phyloP scores from a whole-genome alignment of 805 yeast genomes.

The Saturnispora galanensis region DNA sequence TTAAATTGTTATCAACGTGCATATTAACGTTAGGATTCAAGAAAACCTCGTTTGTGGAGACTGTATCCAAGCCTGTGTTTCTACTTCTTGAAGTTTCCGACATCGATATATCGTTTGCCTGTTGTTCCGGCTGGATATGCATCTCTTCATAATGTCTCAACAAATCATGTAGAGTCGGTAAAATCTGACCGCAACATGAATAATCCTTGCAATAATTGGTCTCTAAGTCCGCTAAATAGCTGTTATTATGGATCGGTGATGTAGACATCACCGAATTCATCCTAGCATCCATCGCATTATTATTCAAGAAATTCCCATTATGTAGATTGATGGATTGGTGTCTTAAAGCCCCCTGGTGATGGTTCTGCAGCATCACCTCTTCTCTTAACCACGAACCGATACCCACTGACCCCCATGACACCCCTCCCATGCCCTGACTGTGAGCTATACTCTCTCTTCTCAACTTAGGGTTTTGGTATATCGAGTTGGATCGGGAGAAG shows the following conservation, averaged over 20 bases:
- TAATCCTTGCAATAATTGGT: constrained; percentile 96
- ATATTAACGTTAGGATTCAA: constrained; percentile 25
- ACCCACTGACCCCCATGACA: constrained; percentile 92
- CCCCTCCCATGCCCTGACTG: constrained; percentile 96
- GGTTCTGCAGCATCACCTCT: constrained; percentile 56
- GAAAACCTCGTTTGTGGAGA: constrained; percentile 88
- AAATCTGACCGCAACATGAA: constrained; percentile 85
- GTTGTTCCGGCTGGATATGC: constrained; percentile 60
- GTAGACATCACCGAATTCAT: constrained; percentile 28
- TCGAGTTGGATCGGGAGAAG: constrained; percentile 27
- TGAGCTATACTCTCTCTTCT: constrained; percentile 91
- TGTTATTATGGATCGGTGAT: constrained; percentile 57
- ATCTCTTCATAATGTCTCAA: constrained; percentile 94
- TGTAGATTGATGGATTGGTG: constrained; percentile 13
- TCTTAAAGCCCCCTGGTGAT: constrained; percentile 3
- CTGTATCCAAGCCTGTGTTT: constrained; percentile 68
- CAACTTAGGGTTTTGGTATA: constrained; percentile 40
- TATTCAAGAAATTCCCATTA: constrained; percentile 14
- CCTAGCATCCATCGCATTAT: constrained; percentile 20
- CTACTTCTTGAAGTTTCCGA: constrained; percentile 31
- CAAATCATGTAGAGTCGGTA: constrained; percentile 90
- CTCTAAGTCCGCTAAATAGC: constrained; percentile 86
- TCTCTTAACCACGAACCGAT: constrained; percentile 95
- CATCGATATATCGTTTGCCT: constrained; percentile 5
- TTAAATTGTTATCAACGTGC: constrained; percentile 7